phyloP scores from a whole-genome alignment of 768 basidiomycete species.

The Butyriboletus loyo region DNA sequence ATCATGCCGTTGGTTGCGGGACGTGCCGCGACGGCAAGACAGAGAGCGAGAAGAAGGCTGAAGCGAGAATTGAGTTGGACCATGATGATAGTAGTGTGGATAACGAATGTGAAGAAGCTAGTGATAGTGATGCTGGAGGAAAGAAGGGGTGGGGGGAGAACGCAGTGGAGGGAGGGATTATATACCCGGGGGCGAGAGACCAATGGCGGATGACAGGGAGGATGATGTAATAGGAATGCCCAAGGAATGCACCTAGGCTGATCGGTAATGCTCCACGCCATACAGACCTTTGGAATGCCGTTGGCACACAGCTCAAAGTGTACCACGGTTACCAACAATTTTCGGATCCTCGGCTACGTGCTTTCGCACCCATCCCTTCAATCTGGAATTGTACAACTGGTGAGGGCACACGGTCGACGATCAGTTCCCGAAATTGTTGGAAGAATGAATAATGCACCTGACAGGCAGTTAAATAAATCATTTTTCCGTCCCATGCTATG shows the following conservation, averaged over 20 bases:
- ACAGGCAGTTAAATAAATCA: neutral
- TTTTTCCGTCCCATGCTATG: neutral
- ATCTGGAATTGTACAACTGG: neutral
- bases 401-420: neutral
- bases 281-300: neutral
- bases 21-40: constrained; percentile 20
- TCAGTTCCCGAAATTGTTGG: neutral
- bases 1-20: constrained; percentile 3
- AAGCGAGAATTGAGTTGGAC: constrained; percentile 29
- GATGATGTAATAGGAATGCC: constrained; percentile 14
- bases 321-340: neutral
- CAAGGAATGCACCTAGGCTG: constrained; percentile 1
- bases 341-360: neutral
- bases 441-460: neutral
- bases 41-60: constrained; percentile 27
- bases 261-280: neutral
- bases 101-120: constrained; percentile 22
- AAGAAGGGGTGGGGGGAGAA: constrained; percentile 5
- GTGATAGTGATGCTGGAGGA: constrained; percentile 11
- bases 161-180: constrained; percentile 12
- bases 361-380: neutral
- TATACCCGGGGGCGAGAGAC: constrained; percentile 14
- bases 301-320: neutral
- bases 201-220: constrained; percentile 10
- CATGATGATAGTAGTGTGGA: constrained; percentile 28